Evolutionary conservation across 2,329 filamentous ascomycete genomes (phyloP).

Genomic region (Epichloe baconii): DNA sequence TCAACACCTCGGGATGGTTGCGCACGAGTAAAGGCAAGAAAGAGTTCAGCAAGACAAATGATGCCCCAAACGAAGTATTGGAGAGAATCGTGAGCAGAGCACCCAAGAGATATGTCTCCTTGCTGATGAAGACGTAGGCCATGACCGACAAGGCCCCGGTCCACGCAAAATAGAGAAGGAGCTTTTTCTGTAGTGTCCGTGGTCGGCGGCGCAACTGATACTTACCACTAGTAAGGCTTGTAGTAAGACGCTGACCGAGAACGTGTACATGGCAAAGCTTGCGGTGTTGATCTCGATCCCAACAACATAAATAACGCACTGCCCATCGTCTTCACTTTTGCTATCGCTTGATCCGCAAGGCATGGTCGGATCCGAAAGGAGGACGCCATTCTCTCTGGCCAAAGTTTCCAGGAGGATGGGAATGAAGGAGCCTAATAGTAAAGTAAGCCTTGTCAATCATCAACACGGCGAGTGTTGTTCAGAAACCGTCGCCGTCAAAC

Average conservation of each 20-base stretch:
- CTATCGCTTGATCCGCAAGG: constrained; percentile 58
- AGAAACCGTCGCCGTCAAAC: neutral
- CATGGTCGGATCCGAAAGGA: constrained; percentile 61
- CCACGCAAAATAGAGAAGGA: constrained; percentile 76
- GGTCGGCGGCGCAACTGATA: constrained; percentile 91
- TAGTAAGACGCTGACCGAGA: constrained; percentile 79
- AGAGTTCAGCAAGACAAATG: constrained; percentile 89
- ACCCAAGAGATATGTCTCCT: constrained; percentile 66
- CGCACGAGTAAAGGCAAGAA: constrained; percentile 86
- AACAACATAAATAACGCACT: constrained; percentile 73
- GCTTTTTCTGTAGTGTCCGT: constrained; percentile 84
- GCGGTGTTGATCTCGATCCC: constrained; percentile 87
- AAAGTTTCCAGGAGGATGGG: constrained; percentile 91
- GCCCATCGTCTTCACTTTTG: constrained; percentile 38
- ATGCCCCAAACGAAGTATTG: constrained; percentile 89
- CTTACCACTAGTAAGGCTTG: constrained; percentile 88
- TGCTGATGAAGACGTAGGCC: constrained; percentile 69
- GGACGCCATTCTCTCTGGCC: constrained; percentile 79
- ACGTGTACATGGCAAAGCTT: constrained; percentile 97
- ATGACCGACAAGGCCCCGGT: constrained; percentile 73
- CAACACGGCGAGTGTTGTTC: constrained; percentile 1
- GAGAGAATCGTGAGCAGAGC: constrained; percentile 77
- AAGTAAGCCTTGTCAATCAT: neutral
- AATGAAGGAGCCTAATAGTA: constrained; percentile 66
- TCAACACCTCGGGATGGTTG: constrained; percentile 51